phyloP scores from a whole-genome alignment of 768 basidiomycete species.

The Suillus discolor region DNA sequence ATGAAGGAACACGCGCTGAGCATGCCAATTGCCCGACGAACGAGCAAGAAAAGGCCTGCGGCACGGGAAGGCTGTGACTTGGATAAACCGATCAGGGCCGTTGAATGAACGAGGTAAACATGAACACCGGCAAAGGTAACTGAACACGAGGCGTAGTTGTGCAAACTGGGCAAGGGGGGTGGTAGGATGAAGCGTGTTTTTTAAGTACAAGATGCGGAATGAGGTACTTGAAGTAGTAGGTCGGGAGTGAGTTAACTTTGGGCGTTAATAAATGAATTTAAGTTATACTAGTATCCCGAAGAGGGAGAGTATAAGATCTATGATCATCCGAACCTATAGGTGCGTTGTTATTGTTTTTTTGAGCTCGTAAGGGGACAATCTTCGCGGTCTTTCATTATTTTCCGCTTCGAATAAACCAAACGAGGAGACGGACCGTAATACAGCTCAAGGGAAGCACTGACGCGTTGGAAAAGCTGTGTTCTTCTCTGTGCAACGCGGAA shows the following conservation, averaged over 20 bases:
- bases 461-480: constrained; percentile 22
- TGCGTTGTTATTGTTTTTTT: constrained; percentile 19
- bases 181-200: constrained; percentile 34
- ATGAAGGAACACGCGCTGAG: constrained; percentile 44
- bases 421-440: constrained; percentile 20
- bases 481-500: constrained; percentile 29
- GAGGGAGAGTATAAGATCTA: background rate
- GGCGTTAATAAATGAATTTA: constrained; percentile 27
- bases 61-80: constrained; percentile 40
- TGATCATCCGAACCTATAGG: background rate
- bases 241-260: constrained; percentile 17
- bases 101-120: constrained; percentile 49
- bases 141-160: constrained; percentile 50
- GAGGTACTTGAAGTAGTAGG: constrained; percentile 16
- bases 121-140: constrained; percentile 43
- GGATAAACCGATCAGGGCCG: constrained; percentile 44
- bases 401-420: constrained; percentile 18
- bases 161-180: constrained; percentile 39
- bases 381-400: constrained; percentile 28
- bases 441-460: constrained; percentile 12
- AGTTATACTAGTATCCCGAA: constrained; percentile 20
- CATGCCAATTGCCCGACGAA: constrained; percentile 45
- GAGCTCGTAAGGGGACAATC: constrained; percentile 24
- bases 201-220: constrained; percentile 27
- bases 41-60: constrained; percentile 30